A percentile compares a stretch with the other conserved stretches of the same genome.
Conservation (phyloP, 1,284 basidiomycete species). For the Lentinula novae-zelandiae region DNA sequence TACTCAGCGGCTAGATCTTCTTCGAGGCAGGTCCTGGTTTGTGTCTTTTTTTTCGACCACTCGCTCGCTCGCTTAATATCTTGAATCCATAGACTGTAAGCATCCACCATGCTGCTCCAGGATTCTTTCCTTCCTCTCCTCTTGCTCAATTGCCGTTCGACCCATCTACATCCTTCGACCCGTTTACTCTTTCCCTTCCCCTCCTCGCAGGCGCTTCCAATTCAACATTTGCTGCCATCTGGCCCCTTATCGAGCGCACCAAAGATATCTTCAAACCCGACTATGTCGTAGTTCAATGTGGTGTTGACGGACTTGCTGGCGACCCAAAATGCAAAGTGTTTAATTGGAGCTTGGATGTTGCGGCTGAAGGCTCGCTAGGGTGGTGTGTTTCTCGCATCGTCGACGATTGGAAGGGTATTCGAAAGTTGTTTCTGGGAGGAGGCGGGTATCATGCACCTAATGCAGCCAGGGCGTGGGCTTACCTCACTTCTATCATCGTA, state of each 20-base stretch:
- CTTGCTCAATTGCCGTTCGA: slow-evolving; percentile 48
- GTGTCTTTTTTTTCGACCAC: slow-evolving; percentile 5
- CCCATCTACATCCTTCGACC: slow-evolving; percentile 39
- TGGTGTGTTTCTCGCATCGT: slow-evolving; percentile 64
- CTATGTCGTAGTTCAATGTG: slow-evolving; percentile 82
- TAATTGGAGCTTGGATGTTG: slow-evolving; percentile 65
- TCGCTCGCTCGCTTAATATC: not conserved
- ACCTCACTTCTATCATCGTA: slow-evolving; percentile 73
- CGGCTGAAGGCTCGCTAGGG: slow-evolving; percentile 56
- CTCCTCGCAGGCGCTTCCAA: slow-evolving; percentile 64
- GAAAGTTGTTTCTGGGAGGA: slow-evolving; percentile 63
- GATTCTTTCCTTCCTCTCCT: slow-evolving; percentile 77
- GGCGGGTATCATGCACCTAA: slow-evolving; percentile 84
- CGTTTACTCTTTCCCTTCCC: slow-evolving; percentile 76
- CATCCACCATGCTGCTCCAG: slow-evolving; percentile 76
- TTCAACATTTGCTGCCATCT: slow-evolving; percentile 59
- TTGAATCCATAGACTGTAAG: slow-evolving; percentile 60
- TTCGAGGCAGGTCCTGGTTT: slow-evolving; percentile 56
- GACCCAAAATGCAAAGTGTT: slow-evolving; percentile 72
- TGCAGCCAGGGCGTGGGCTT: slow-evolving; percentile 81
- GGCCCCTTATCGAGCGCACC: slow-evolving; percentile 60
- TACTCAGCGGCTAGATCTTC: slow-evolving; percentile 30
- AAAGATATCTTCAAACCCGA: slow-evolving; percentile 69
- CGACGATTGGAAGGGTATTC: slow-evolving; percentile 49
- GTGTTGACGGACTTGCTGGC: slow-evolving; percentile 81